phyloP scores from a whole-genome alignment of 257 asterid genomes.

The Mitragyna speciosa region DNA sequence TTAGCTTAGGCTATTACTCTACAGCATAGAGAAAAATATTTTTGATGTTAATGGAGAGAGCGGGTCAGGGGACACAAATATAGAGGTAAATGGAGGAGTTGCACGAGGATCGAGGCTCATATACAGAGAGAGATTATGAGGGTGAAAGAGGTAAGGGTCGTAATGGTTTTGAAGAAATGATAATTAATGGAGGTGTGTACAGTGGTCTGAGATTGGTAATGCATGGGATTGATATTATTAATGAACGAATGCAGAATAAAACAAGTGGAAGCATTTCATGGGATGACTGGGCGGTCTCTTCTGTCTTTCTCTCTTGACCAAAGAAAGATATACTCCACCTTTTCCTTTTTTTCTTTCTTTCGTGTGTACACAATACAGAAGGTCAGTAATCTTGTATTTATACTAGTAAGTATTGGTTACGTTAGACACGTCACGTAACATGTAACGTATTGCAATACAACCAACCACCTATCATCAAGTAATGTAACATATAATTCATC shows the following conservation, averaged over 20 bases:
- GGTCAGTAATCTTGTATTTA: too few relatives aligned
- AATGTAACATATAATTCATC: too few relatives aligned
- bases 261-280: slow-evolving; percentile 45
- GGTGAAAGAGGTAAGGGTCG: neutral
- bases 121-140: neutral
- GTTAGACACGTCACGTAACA: too few relatives aligned
- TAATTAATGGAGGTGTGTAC: neutral
- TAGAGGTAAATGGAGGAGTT: slow-evolving; percentile 18
- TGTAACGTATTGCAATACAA: too few relatives aligned
- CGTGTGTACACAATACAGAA: neutral
- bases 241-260: slow-evolving; percentile 6
- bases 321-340: neutral
- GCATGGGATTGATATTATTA: neutral
- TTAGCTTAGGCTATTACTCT: too few relatives aligned
- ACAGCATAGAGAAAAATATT: neutral
- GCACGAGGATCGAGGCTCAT: slow-evolving; percentile 25
- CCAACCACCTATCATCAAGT: too few relatives aligned
- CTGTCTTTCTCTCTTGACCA: slow-evolving; percentile 33
- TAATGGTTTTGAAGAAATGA: neutral
- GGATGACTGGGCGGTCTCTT: slow-evolving; percentile 56
- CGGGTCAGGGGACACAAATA: slow-evolving; percentile 21
- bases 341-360: neutral
- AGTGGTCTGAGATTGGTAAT: neutral
- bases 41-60: slow-evolving; percentile 3
- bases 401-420: too few relatives aligned